phyloP scores from a whole-genome alignment of 768 basidiomycete species.

The Tricholoma furcatifolium region DNA sequence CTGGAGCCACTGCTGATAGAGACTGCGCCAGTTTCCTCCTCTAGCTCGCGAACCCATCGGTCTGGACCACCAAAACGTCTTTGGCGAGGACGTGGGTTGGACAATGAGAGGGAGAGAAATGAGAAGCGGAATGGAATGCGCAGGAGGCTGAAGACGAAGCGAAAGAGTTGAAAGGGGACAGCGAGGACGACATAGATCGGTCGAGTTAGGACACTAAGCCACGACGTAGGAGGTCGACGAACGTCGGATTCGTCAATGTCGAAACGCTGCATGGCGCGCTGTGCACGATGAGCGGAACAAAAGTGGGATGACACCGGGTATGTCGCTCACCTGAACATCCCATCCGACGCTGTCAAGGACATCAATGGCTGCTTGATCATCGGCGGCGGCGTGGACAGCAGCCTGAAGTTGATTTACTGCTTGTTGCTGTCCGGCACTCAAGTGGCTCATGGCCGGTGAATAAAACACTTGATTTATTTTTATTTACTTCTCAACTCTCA shows the following conservation, averaged over 20 bases:
- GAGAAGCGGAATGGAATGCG: slow-evolving; percentile 61
- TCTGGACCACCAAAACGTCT: slow-evolving; percentile 53
- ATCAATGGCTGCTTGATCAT: slow-evolving; percentile 58
- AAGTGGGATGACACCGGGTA: neutral
- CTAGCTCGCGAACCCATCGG: slow-evolving; percentile 75
- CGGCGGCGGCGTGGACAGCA: slow-evolving; percentile 56
- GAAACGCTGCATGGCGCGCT: slow-evolving; percentile 53
- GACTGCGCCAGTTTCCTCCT: slow-evolving; percentile 82
- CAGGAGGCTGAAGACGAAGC: slow-evolving; percentile 64
- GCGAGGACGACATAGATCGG: slow-evolving; percentile 50
- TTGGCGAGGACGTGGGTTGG: slow-evolving; percentile 36
- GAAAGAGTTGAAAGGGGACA: slow-evolving; percentile 60
- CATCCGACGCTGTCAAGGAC: slow-evolving; percentile 64
- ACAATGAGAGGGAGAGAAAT: slow-evolving; percentile 38
- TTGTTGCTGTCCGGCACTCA: slow-evolving; percentile 17
- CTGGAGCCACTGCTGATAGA: slow-evolving; percentile 44
- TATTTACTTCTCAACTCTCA: neutral
- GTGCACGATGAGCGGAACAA: neutral
- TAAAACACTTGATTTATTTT: neutral
- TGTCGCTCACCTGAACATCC: slow-evolving; percentile 61
- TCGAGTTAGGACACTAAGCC: slow-evolving; percentile 21
- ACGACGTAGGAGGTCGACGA: slow-evolving; percentile 13
- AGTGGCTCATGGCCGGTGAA: slow-evolving; percentile 15
- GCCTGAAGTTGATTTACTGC: slow-evolving; percentile 50
- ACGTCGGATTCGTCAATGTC: slow-evolving; percentile 52